These are phyloP conservation scores for Talaromyces trachyspermus DNA, from an alignment of 495 filamentous ascomycete genomes.

Conservation along the genomic window DNA sequence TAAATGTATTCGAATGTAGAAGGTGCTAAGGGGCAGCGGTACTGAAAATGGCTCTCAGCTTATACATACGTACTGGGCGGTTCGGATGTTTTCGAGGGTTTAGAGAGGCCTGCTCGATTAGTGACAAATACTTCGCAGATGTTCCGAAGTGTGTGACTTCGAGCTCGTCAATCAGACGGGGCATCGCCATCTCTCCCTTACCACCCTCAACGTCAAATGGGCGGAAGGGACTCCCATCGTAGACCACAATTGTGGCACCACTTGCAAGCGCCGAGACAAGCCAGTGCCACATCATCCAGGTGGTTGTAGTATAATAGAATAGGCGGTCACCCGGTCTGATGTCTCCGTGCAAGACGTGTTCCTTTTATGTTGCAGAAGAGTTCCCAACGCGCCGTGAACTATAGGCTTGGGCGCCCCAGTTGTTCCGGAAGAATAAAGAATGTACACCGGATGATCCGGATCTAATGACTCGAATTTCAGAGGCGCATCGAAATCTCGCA, in stretches of 20 bases:
- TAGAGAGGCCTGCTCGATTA: slow-evolving; percentile 75
- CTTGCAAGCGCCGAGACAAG: slow-evolving; percentile 73
- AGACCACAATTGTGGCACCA: slow-evolving; percentile 74
- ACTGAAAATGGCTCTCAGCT: slow-evolving; percentile 73
- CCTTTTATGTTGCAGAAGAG: slow-evolving; percentile 92
- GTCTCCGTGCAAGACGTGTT: slow-evolving; percentile 76
- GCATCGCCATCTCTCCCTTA: slow-evolving; percentile 60
- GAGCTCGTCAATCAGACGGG: slow-evolving; percentile 59
- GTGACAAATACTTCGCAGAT: slow-evolving; percentile 83
- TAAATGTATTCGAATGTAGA: slow-evolving; percentile 92
- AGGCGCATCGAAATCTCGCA: slow-evolving; percentile 33
- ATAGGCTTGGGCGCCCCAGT: slow-evolving; percentile 91
- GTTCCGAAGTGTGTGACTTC: slow-evolving; percentile 87
- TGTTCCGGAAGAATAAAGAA: slow-evolving; percentile 81
- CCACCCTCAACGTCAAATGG: slow-evolving; percentile 44
- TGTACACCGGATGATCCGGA: slow-evolving; percentile 81
- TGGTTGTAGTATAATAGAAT: slow-evolving; percentile 85
- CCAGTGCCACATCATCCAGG: slow-evolving; percentile 99
- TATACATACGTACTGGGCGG: slow-evolving; percentile 45
- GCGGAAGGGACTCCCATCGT: slow-evolving; percentile 83
- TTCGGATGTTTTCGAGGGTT: slow-evolving; percentile 49
- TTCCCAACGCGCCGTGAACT: slow-evolving; percentile 80
- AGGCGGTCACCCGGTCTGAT: slow-evolving; percentile 57
- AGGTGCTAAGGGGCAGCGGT: slow-evolving; percentile 88
- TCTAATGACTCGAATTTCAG: slow-evolving; percentile 66